phyloP scores from a whole-genome alignment of 495 filamentous ascomycete genomes.

The Aspergillus indologenus region DNA sequence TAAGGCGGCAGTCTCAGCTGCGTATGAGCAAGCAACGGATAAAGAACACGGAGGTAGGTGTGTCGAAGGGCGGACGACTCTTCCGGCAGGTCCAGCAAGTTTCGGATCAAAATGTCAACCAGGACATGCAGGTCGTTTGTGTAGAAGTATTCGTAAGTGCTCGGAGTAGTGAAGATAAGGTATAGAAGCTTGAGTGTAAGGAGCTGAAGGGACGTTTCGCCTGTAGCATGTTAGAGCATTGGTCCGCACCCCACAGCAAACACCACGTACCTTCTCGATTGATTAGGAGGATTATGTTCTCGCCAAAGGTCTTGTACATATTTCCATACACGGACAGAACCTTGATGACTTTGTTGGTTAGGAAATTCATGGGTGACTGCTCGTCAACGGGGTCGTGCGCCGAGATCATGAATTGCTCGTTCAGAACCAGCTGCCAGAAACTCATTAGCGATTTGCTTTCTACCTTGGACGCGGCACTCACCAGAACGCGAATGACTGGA shows the following conservation, averaged over 20 bases:
- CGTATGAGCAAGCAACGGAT: constrained; percentile 85
- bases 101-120: constrained; percentile 93
- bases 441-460: not conserved
- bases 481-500: constrained; percentile 87
- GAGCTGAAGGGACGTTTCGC: constrained; percentile 85
- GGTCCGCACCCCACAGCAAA: not conserved
- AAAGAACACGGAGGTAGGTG: constrained; percentile 95
- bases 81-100: constrained; percentile 86
- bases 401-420: constrained; percentile 95
- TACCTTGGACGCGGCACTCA: constrained; percentile 37
- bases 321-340: constrained; percentile 74
- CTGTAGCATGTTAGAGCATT: constrained; percentile 33
- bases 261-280: constrained; percentile 76
- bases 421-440: constrained; percentile 75
- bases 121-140: constrained; percentile 94
- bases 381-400: constrained; percentile 51
- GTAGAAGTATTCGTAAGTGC: constrained; percentile 97
- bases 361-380: constrained; percentile 36
- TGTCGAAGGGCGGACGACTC: constrained; percentile 79
- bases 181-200: constrained; percentile 94
- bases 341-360: constrained; percentile 94
- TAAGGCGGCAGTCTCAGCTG: constrained; percentile 80
- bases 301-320: constrained; percentile 88
- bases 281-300: constrained; percentile 93
- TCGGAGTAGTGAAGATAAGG: constrained; percentile 84